These are phyloP conservation scores for Coffea canephora DNA, from an alignment of 257 asterid genomes.

Conservation along the genomic window DNA sequence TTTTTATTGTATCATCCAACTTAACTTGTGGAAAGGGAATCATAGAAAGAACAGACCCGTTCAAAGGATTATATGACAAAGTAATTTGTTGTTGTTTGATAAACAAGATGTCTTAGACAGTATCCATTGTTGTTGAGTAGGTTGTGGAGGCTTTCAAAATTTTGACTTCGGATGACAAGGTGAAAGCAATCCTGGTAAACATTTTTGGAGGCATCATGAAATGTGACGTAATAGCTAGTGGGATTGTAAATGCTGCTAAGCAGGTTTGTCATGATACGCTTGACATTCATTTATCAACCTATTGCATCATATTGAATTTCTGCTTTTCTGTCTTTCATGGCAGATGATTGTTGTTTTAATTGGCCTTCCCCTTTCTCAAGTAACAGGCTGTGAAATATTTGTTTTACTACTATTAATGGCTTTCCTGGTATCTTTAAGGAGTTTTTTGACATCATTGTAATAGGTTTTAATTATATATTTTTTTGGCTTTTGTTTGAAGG, in stretches of 20 bases:
- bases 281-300: not conserved
- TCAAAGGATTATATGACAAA: not conserved
- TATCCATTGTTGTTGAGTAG: conserved; percentile 38
- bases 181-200: conserved; percentile 94
- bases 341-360: not conserved
- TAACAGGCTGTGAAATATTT: not conserved
- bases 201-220: conserved; percentile 99
- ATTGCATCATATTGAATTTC: not conserved
- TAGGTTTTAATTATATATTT: not conserved
- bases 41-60: too few relatives aligned
- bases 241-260: conserved; percentile 98
- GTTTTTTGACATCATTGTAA: not conserved
- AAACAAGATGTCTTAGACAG: not conserved
- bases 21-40: not conserved
- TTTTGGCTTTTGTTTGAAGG: conserved; percentile 38
- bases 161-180: conserved; percentile 93
- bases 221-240: conserved; percentile 96
- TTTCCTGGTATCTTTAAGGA: not conserved
- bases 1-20: not conserved
- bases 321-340: not conserved
- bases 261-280: conserved; percentile 39
- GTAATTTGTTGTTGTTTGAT: not conserved
- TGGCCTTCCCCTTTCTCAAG: not conserved
- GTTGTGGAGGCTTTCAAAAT: conserved; percentile 99
- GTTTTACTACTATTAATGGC: not conserved